Evolutionary conservation across 2,329 filamentous ascomycete genomes (phyloP).

Genomic region (Didymosphaeria variabile): DNA sequence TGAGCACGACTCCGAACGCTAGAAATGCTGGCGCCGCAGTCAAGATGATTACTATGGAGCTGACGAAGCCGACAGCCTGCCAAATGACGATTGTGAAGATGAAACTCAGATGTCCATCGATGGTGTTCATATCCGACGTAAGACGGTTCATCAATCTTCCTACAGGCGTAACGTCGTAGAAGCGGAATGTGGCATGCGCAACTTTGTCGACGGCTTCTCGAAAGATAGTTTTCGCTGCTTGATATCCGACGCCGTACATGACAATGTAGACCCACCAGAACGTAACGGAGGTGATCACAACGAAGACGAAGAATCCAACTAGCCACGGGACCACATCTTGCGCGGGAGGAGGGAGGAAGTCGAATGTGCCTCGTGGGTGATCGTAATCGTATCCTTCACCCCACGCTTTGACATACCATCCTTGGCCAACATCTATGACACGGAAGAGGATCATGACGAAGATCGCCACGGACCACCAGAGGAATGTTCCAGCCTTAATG

Average conservation of each 20-base stretch:
- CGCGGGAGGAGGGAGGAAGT: conserved; percentile 71
- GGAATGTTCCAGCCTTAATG: conserved; percentile 79
- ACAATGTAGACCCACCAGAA: conserved; percentile 71
- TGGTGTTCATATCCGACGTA: conserved; percentile 87
- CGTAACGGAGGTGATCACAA: conserved; percentile 42
- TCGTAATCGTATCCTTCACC: conserved; percentile 73
- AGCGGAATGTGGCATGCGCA: conserved; percentile 83
- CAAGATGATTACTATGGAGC: conserved; percentile 80
- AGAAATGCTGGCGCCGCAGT: conserved; percentile 81
- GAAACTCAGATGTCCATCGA: conserved; percentile 84
- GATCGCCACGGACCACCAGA: conserved; percentile 75
- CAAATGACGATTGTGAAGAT: conserved; percentile 78
- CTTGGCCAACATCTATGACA: conserved; percentile 70
- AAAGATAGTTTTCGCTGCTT: conserved; percentile 80
- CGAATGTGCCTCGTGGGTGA: conserved; percentile 39
- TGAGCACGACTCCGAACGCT: conserved; percentile 73
- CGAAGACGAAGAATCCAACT: conserved; percentile 71
- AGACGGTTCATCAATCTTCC: conserved; percentile 92
- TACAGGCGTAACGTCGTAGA: conserved; percentile 89
- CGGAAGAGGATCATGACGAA: conserved; percentile 71
- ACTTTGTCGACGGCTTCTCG: conserved; percentile 75
- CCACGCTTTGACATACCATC: conserved; percentile 88
- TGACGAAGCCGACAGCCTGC: conserved; percentile 74
- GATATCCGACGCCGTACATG: conserved; percentile 80
- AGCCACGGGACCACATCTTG: conserved; percentile 79